Evolutionary conservation across 2,329 filamentous ascomycete genomes (phyloP).

Genomic region (Calonectria pteridis): DNA sequence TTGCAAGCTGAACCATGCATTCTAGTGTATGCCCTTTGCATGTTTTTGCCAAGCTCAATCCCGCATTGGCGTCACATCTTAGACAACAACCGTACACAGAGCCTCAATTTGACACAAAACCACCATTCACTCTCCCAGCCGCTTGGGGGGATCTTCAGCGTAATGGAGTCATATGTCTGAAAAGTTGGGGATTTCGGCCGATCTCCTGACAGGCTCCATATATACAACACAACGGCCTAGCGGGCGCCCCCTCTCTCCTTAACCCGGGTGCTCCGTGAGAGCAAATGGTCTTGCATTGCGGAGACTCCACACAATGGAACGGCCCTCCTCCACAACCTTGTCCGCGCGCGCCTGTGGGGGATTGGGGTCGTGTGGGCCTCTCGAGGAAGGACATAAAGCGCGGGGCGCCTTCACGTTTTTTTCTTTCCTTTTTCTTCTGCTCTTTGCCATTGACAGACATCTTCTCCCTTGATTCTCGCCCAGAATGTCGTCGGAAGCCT

Average conservation of each 20-base stretch:
- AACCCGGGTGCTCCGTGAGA: constrained; percentile 1
- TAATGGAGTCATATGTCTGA: background rate
- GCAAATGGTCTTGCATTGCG: background rate
- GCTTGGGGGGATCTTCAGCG: background rate
- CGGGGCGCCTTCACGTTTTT: background rate
- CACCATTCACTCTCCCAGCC: too few relatives aligned
- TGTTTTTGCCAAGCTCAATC: background rate
- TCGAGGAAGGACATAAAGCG: background rate
- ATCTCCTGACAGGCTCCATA: background rate
- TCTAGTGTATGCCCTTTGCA: background rate
- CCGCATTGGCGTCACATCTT: background rate
- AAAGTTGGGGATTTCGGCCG: background rate
- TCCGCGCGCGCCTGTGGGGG: background rate
- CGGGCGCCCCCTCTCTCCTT: background rate
- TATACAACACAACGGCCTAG: background rate
- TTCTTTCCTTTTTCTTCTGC: too few relatives aligned
- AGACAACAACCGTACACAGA: background rate
- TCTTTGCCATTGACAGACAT: background rate
- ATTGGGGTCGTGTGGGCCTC: background rate
- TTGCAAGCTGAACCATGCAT: background rate
- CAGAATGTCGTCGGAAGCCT: background rate
- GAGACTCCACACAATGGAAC: constrained; percentile 1
- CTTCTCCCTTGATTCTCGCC: background rate
- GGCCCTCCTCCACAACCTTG: background rate
- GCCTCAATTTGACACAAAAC: background rate